Evolutionary conservation across 2,329 filamentous ascomycete species (phyloP).

Genomic region (Claviceps fusiformis): DNA sequence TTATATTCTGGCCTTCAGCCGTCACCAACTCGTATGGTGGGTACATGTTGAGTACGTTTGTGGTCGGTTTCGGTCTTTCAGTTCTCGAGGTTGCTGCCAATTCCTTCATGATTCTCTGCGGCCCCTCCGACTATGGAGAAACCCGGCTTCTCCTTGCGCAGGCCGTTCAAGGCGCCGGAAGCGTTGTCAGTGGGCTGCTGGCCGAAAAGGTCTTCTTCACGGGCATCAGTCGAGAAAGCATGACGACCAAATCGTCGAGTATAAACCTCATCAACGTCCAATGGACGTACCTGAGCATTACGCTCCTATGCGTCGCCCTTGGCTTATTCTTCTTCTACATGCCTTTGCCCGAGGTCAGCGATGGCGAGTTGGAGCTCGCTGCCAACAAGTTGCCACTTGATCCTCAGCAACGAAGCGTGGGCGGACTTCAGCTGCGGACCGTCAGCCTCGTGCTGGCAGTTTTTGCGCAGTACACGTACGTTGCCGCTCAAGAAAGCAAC

Average conservation of each 20-base stretch:
- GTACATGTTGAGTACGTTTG: constrained; percentile 60
- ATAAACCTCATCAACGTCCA: constrained; percentile 58
- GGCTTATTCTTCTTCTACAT: constrained; percentile 58
- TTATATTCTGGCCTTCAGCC: constrained; percentile 76
- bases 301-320: constrained; percentile 57
- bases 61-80: constrained; percentile 63
- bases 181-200: constrained; percentile 57
- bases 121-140: constrained; percentile 59
- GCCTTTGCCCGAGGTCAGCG: constrained; percentile 48
- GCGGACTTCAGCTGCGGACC: constrained; percentile 40
- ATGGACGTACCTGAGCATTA: constrained; percentile 76
- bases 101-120: constrained; percentile 58
- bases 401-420: constrained; percentile 31
- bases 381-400: constrained; percentile 35
- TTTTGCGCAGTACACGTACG: constrained; percentile 65
- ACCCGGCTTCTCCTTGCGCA: constrained; percentile 64
- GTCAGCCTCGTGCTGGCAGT: constrained; percentile 55
- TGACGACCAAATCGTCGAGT: constrained; percentile 11
- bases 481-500: constrained; percentile 57
- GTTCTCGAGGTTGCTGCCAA: constrained; percentile 73
- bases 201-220: constrained; percentile 64
- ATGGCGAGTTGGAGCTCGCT: constrained; percentile 37
- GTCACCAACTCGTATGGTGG: constrained; percentile 63
- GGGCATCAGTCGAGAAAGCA: constrained; percentile 29
- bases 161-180: constrained; percentile 62